Base-by-base conservation (phyloP, 306 rosid genomes). In the Cicer cuneatum region DNA sequence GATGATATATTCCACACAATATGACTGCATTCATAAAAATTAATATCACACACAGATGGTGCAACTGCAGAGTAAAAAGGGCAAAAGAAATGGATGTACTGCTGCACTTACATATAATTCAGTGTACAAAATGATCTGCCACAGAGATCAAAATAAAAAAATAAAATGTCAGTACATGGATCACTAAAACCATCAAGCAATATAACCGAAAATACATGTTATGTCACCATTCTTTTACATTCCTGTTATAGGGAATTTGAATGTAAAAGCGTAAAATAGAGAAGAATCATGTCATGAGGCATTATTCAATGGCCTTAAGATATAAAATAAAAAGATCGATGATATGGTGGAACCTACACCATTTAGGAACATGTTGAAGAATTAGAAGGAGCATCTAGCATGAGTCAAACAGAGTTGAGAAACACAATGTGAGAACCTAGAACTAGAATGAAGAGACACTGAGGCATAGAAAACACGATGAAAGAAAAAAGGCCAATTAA, bases 1-100 rank as follows among this genome's bases (percentile, higher is more conserved):
- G 81, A 86, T 90, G 53, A 93, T 89, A 76, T 83, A 89, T 66
- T 93, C 95, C 75, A 93, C 91, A 69, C 96, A 90, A 69, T 86
- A 90, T 77, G 87, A 80, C 98, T 90, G 86, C 83, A 69, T 5
- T 69, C 52, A 62, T 62, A 29, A 57, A 76, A 79, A 39, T 33
- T 5, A 1, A 74, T 10, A 49, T 47, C 1, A 41, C 61, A 56
- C 58, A 46, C 49, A 48, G 41, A 41, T 56, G 61, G 5, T 46
- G 52, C 33, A 29, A 29, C 33, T 29, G 33, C 29, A 71, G 48
- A 33, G 14, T 59, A 42, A 53, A 42, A 58, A 1, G 67, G 8
- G 24, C 51, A 21, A 16, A 66, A 35, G 35, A 75, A 29, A 35
- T 39, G 54, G 65, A 71, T 46, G 59, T 53, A 72, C 57, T 13